Base-by-base conservation (phyloP, 352 stramenopile species). In the Phytopythium litorale region DNA sequence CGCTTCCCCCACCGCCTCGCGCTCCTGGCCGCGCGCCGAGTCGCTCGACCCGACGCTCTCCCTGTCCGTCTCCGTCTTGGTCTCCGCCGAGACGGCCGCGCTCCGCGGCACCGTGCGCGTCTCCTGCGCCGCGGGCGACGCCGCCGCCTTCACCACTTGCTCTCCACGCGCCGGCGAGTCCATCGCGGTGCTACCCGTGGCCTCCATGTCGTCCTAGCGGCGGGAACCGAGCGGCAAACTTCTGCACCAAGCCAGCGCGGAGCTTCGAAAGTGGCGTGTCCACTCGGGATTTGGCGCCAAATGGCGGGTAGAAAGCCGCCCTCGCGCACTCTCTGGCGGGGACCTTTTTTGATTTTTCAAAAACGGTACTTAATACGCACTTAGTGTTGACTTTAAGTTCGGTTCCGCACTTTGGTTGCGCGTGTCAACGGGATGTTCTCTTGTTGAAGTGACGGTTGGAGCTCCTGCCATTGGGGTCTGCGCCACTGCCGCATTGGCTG, bases 51-150 rank as follows among this genome's bases (percentile, higher is more conserved):
- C 53, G 35, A 58, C n/a, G 53, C 53, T 58, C 53, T 58, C 53
- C 16, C 53, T 45, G 53, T 58, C 53, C 53, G 53, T 58, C 35
- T 58, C 53, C 11, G 53, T 58, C 53, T 58, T 58, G 35, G 53
- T 45, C 11, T 58, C 53, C 2, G 19, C 38, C 35, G 35, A 0
- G 4, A 7, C 6, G 11, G 25, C 23, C 25, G 25, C 30, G 16
- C 21, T 35, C 48, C 7, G 2, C 19, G 23, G 19, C 48, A 0
- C 42, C 42, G 25, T 25, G 7, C n/a, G 42, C 42, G 5, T 11
- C 42, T 48, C 8, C 42, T 25, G 19, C 6, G 53, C 53, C 19
- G 53, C 35, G 35, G 53, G 53, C n/a, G 35, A 33, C n/a, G 33
- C 53, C n/a, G 35, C 53, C 53, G 5, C 21, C 53, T 18, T 18